Percentiles rank a stretch among this genome's conserved stretches.
These are phyloP conservation scores for Penicillium pancosmium DNA, from an alignment of 495 filamentous ascomycete species.

Conservation along the genomic window DNA sequence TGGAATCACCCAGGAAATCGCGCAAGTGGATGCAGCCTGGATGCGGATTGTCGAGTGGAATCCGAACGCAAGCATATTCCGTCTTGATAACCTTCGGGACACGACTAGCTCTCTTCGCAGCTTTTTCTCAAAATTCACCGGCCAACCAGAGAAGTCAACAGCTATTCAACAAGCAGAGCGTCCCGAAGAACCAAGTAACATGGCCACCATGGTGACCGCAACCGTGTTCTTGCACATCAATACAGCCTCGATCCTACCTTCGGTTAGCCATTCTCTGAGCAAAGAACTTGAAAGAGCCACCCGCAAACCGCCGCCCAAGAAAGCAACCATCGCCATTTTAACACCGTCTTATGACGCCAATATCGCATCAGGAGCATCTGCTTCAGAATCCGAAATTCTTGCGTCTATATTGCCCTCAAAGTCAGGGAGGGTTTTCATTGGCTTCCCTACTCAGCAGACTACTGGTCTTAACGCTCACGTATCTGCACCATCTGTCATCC, in stretches of 20 bases:
- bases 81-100: constrained; percentile 43
- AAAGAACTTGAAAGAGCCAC: constrained; percentile 93
- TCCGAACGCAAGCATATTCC: constrained; percentile 50
- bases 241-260: constrained; percentile 77
- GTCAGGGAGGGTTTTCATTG: constrained; percentile 90
- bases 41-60: constrained; percentile 89
- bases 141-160: constrained; percentile 39
- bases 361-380: constrained; percentile 59
- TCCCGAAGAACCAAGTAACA: constrained; percentile 56
- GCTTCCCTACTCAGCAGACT: constrained; percentile 95
- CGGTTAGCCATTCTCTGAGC: constrained; percentile 65
- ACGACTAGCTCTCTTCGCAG: constrained; percentile 65
- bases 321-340: constrained; percentile 79
- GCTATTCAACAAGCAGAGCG: constrained; percentile 30
- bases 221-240: constrained; percentile 87
- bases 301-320: constrained; percentile 92
- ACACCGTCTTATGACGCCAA: constrained; percentile 89
- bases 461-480: constrained; percentile 93
- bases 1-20: constrained; percentile 72
- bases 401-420: constrained; percentile 87
- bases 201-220: constrained; percentile 65
- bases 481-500: constrained; percentile 97
- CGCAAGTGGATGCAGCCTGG: constrained; percentile 90
- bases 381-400: constrained; percentile 76
- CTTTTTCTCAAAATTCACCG: constrained; percentile 78